A percentile compares a stretch with the other conserved stretches of the same genome.
Evolutionary conservation across 345 rosid genomes (phyloP).

Genomic region (Salix caprea): DNA sequence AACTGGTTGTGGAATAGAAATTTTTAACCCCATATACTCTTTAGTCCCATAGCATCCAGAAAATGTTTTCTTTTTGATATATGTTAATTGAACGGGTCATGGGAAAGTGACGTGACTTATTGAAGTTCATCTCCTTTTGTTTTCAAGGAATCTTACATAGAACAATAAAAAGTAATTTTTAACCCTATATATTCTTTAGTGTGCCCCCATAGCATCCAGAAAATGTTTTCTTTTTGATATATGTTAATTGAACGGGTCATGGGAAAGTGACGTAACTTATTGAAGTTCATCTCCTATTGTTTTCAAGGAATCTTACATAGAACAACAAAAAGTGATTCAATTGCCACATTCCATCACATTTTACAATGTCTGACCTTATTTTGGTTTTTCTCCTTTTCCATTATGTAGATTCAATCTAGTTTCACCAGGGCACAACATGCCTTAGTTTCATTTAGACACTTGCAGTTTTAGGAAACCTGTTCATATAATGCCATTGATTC

Average conservation of each 20-base stretch:
- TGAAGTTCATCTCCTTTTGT: neutral
- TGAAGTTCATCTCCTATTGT: neutral
- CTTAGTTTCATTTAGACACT: neutral
- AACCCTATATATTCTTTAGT: neutral
- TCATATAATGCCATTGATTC: neutral
- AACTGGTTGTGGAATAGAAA: neutral
- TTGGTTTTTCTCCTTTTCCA: neutral
- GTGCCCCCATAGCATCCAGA: neutral
- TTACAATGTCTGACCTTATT: neutral
- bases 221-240: neutral
- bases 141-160: too few relatives aligned
- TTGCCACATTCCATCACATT: neutral
- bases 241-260: neutral
- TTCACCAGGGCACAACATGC: neutral
- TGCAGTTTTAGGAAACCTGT: neutral
- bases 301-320: too few relatives aligned
- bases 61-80: neutral
- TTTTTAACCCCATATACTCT: neutral
- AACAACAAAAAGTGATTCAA: too few relatives aligned
- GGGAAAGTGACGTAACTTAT: neutral
- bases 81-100: neutral
- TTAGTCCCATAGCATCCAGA: neutral
- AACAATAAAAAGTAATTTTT: too few relatives aligned
- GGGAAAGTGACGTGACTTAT: neutral
- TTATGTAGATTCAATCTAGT: neutral